Evolutionary conservation across 306 rosid genomes (phyloP).

Genomic region (Medicago lupulina): DNA sequence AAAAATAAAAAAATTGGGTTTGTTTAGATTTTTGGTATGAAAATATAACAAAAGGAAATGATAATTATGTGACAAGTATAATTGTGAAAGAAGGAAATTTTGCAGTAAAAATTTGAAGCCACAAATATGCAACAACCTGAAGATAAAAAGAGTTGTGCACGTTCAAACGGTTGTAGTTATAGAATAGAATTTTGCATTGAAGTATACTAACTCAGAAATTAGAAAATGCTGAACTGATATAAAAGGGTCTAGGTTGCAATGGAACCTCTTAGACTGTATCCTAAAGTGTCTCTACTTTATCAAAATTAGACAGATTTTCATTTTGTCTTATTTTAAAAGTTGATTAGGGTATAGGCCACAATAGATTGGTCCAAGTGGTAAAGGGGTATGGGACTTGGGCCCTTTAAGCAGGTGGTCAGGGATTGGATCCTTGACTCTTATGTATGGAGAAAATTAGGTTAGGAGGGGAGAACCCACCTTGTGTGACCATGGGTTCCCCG

Average conservation of each 20-base stretch:
- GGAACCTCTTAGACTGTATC: background rate
- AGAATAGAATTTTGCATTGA: background rate
- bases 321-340: background rate
- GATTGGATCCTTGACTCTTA: too few species aligned
- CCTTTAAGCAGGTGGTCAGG: too few species aligned
- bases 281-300: background rate
- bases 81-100: background rate
- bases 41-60: background rate
- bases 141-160: background rate
- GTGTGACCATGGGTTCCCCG: too few species aligned
- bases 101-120: background rate
- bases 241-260: background rate
- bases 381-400: too few species aligned
- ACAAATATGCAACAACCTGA: background rate
- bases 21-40: background rate
- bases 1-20: too few species aligned
- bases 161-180: background rate
- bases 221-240: background rate
- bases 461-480: too few species aligned
- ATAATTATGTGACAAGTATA: background rate
- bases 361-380: too few species aligned
- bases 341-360: background rate
- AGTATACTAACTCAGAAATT: constrained; percentile 1
- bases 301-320: background rate
- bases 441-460: too few species aligned